Evolutionary conservation across 768 basidiomycete species (phyloP), one percentile per base, ranked within the genome.

Genomic region (Pluteus cervinus): DNA sequence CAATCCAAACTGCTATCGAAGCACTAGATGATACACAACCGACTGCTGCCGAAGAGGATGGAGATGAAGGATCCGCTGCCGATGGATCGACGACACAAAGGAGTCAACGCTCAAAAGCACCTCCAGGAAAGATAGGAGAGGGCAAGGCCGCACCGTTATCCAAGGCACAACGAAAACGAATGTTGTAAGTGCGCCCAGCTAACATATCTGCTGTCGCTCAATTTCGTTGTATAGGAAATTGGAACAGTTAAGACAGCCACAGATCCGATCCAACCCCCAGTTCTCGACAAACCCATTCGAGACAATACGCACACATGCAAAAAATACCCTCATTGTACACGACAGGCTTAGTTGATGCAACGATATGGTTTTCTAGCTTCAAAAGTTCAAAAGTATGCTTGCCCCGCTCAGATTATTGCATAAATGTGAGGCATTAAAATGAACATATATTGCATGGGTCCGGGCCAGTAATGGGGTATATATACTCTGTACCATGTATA

Each of bases 221-320:
- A 10, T 36, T 28, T 31, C 36, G 36, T 22, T 29, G 37, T 41
- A 8, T 51, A 89, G 87, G 14, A 64, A 80, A 55, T 45, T 71
- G 44, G 86, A 90, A 54, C 73, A 68, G 37, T 61, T 83, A 18
- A 69, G 86, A 42, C 78, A 82, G 41, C 85, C 84, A 7, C 60
- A 81, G 44, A 78, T 89, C 26, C 64, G 83, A 21, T 66, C 76
- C 15, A 81, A 79, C 49, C 68, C 80, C 4, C 70, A 75, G 25
- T 89, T 79, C 51, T 57, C 74, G 7, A 58, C 71, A 22, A 81
- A 80, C 50, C 87, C 87, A 1, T 89, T 89, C 53, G 64, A 79
- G 49, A 80, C 84, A 1, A 84, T 89, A 47, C 79, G 85, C 4
- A 81, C 71, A 4, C 87, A 90, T 54, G 84, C 80, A 2, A 70